phyloP scores from a whole-genome alignment of 257 asterid species.

The Solanum ossicruentum region DNA sequence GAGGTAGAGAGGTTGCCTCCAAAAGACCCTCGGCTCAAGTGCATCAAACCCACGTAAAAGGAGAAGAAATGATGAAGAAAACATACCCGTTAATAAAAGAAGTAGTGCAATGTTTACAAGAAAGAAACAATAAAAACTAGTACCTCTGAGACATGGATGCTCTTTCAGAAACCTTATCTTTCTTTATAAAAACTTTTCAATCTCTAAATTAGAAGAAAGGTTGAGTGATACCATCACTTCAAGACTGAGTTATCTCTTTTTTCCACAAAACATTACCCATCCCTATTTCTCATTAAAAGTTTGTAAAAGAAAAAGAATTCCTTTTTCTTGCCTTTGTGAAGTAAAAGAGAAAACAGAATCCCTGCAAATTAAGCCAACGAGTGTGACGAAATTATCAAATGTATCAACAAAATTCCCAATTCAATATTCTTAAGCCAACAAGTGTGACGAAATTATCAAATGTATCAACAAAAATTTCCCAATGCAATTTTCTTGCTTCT shows the following conservation, averaged over 20 bases:
- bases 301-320: not conserved
- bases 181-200: not conserved
- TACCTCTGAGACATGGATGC: not conserved
- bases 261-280: not conserved
- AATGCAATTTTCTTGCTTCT: not conserved
- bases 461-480: not conserved
- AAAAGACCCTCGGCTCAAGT: no score
- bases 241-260: not conserved
- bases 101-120: no score
- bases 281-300: not conserved
- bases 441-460: not conserved
- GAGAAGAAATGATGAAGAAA: no score
- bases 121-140: not conserved
- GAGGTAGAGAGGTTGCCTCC: no score
- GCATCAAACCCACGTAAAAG: no score
- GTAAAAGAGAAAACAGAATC: not conserved
- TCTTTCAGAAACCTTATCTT: not conserved
- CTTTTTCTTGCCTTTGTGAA: not conserved
- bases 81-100: no score
- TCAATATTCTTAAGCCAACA: not conserved
- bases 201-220: not conserved
- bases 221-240: not conserved
- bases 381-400: no score
- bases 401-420: not conserved
- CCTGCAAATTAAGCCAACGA: not conserved